Evolutionary conservation across 2,329 filamentous ascomycete genomes (phyloP), one percentile per base, ranked within the genome.

Genomic region (Fusarium falciforme): DNA sequence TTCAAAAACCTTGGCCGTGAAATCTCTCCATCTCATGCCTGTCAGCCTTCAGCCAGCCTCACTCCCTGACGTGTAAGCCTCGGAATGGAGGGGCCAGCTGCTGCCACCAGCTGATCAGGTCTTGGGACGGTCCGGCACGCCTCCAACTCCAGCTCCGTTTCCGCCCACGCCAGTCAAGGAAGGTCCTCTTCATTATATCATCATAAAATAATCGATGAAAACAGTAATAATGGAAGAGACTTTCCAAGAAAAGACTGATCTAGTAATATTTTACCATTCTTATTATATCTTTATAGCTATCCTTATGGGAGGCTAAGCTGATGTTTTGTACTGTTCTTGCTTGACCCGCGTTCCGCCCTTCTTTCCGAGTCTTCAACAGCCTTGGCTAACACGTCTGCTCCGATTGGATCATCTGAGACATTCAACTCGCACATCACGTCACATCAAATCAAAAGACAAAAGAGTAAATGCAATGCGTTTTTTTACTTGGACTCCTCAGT

Each of bases 401-500:
- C 47, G 25, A 57, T 57, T 35, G 29, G 29, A 36, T 57, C 33
- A 55, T 29, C 52, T 16, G 17, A 14, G 52, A 31, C 29, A 35
- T 55, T 17, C n/a, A 54, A 55, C 52, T 55, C 11, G n/a, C 52
- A 55, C 29, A 55, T 36, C 27, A 55, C 29, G 14, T 55, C 52
- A 57, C 31, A 17, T 35, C n/a, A 44, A 27, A 29, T 49, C 25
- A 49, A 22, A 14, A n/a, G 38, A 31, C 27, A 38, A 6, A n/a
- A 10, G 11, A 25, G 20, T 73, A 76, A 77, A 77, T 70, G 73
- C 77, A 75, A 76, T 74, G 70, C 76, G 60, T 78, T 78, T 80
- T 80, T 80, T 80, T 78, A 75, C 73, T 63, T 77, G 78, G 78
- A 80, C 79, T 76, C 67, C 79, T 78, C 79, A 79, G 79, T 79